Percentiles rank a stretch among this genome's conserved stretches.
Evolutionary conservation across 208 protist species (phyloP).

Genomic region (Trypanosoma vivax): DNA sequence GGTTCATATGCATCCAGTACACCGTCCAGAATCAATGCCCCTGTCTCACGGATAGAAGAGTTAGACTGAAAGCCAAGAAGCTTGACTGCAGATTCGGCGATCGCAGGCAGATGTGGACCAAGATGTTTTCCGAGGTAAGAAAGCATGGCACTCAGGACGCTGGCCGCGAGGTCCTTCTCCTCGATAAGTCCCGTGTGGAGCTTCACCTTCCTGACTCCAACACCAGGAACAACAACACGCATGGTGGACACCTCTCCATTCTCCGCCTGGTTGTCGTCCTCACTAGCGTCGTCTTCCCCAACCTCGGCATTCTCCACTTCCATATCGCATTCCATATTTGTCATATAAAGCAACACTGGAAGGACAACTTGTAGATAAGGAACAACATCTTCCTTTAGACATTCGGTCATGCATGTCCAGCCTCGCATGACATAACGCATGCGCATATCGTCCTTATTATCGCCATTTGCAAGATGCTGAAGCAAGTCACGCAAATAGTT

Average conservation of each 20-base stretch:
- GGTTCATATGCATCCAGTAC: conserved; percentile 53
- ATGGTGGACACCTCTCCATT: conserved; percentile 37
- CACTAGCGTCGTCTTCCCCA: conserved; percentile 33
- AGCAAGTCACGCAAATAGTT: conserved; percentile 47
- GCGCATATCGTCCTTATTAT: conserved; percentile 61
- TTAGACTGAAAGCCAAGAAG: conserved; percentile 57
- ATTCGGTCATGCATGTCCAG: conserved; percentile 88
- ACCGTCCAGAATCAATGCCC: conserved; percentile 63
- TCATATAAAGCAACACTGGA: conserved; percentile 65
- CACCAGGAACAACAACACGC: conserved; percentile 63
- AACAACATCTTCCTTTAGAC: conserved; percentile 55
- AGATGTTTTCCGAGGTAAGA: conserved; percentile 48
- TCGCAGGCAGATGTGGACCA: conserved; percentile 48
- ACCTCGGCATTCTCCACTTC: conserved; percentile 56
- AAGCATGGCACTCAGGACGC: conserved; percentile 65
- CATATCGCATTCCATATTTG: conserved; percentile 67
- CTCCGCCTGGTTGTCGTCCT: too few relatives aligned
- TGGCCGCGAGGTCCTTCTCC: conserved; percentile 83
- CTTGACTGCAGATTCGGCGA: conserved; percentile 54
- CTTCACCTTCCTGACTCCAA: conserved; percentile 64
- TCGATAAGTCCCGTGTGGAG: conserved; percentile 80
- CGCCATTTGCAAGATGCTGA: conserved; percentile 22
- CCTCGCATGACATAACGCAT: conserved; percentile 76
- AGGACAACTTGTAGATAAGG: conserved; percentile 73
- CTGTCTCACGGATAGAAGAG: conserved; percentile 57